Percentiles rank a stretch among this genome's conserved stretches.
Evolutionary conservation across 108 stramenopile genomes (phyloP).

Genomic region (Aurantiochytrium sp.): DNA sequence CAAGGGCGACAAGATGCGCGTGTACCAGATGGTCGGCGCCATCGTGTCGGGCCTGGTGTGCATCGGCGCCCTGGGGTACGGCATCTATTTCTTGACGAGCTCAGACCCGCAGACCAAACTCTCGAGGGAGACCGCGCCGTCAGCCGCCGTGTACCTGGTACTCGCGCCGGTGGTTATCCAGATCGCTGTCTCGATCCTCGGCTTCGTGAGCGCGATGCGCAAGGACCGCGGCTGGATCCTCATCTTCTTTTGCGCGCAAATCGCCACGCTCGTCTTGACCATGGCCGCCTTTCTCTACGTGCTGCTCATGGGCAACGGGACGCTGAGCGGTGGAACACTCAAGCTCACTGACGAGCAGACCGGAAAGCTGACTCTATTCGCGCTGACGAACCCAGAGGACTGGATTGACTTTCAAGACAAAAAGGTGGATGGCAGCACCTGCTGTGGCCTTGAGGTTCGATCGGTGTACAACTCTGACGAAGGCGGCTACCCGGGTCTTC

Average conservation of each 20-base stretch:
- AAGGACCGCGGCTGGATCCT: background rate
- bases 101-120: background rate
- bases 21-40: background rate
- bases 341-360: background rate
- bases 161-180: background rate
- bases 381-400: background rate
- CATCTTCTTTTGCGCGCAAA: background rate
- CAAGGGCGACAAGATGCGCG: conserved; percentile 28
- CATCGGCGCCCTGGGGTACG: background rate
- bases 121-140: background rate
- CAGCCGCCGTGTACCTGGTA: background rate
- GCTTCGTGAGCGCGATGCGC: background rate
- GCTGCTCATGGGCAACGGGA: background rate
- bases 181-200: background rate
- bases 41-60: background rate
- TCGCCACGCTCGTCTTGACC: background rate
- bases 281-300: background rate
- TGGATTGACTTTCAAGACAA: background rate
- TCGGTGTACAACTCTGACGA: background rate
- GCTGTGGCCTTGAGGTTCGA: background rate
- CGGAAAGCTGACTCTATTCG: background rate
- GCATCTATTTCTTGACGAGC: background rate
- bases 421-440: background rate
- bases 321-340: background rate
- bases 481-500: background rate